phyloP scores from a whole-genome alignment of 2,329 filamentous ascomycete species.

The Acrocalymma vagum region DNA sequence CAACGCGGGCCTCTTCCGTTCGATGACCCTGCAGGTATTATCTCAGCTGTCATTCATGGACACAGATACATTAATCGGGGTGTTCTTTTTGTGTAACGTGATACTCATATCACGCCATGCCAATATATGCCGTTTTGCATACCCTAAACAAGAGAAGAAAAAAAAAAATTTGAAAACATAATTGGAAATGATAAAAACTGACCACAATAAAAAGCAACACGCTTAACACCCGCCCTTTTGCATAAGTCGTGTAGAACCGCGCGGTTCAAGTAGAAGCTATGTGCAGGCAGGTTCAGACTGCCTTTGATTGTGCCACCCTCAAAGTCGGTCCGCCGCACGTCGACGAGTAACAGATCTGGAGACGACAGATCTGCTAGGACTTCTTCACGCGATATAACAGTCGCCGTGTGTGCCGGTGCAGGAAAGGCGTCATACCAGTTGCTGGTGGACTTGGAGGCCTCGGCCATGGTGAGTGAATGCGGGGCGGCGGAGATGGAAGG shows the following conservation, averaged over 20 bases:
- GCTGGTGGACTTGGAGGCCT: conserved; percentile 19
- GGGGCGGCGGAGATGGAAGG: no score
- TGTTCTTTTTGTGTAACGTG: conserved; percentile 11
- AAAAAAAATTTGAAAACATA: background rate
- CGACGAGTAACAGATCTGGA: conserved; percentile 51
- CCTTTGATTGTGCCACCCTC: conserved; percentile 55
- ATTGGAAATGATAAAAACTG: conserved; percentile 22
- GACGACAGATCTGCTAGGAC: conserved; percentile 46
- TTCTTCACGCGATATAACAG: conserved; percentile 47
- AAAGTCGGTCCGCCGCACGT: conserved; percentile 58
- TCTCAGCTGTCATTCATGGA: conserved; percentile 21
- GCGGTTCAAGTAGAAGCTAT: conserved; percentile 56
- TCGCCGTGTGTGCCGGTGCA: conserved; percentile 46
- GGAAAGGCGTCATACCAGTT: conserved; percentile 55
- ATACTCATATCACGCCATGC: conserved; percentile 28
- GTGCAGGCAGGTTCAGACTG: conserved; percentile 58
- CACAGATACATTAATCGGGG: no score
- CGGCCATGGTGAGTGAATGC: conserved; percentile 28
- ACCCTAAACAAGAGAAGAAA: no score
- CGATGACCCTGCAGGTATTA: conserved; percentile 37
- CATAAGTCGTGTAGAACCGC: conserved; percentile 54
- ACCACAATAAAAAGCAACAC: conserved; percentile 58
- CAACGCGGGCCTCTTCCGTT: conserved; percentile 45
- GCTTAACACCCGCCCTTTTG: conserved; percentile 54
- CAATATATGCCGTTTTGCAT: no score